A percentile compares a stretch with the other conserved stretches of the same genome.
Conservation (phyloP, 805 yeast species). For the Isabelozyma rhagii region DNA sequence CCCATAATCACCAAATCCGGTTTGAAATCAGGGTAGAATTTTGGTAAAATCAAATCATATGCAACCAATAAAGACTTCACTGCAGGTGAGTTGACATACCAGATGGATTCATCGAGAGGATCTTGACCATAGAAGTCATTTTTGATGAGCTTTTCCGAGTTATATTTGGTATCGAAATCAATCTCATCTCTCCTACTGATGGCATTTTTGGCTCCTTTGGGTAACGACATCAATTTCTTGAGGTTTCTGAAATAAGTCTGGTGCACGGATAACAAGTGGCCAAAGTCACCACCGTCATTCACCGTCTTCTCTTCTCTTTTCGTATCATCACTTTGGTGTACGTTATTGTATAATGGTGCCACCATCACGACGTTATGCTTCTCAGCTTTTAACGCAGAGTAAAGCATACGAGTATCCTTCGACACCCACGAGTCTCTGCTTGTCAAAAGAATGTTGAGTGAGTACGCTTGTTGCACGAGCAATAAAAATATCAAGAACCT, state of each 20-base stretch:
- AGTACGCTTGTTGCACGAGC: not conserved
- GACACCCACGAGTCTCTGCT: slow-evolving; percentile 38
- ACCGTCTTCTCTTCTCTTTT: slow-evolving; percentile 1
- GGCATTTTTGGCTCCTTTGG: slow-evolving; percentile 19
- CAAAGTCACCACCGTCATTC: slow-evolving; percentile 31
- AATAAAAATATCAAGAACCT: not conserved
- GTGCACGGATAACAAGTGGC: slow-evolving; percentile 27
- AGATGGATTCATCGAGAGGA: slow-evolving; percentile 25
- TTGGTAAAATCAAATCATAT: slow-evolving; percentile 22
- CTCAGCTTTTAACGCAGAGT: slow-evolving; percentile 22
- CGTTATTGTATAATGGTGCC: slow-evolving; percentile 26
- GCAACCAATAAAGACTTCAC: slow-evolving; percentile 21
- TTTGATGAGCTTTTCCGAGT: slow-evolving; percentile 1
- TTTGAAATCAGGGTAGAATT: slow-evolving; percentile 17
- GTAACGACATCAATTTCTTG: slow-evolving; percentile 5
- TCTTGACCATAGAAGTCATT: slow-evolving; percentile 28
- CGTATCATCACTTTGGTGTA: not conserved
- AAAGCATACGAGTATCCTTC: slow-evolving; percentile 27
- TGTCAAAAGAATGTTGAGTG: slow-evolving; percentile 23
- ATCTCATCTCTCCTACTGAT: slow-evolving; percentile 5
- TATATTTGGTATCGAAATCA: not conserved
- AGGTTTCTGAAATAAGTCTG: slow-evolving; percentile 25
- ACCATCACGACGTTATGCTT: slow-evolving; percentile 31
- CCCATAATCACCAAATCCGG: slow-evolving; percentile 34
- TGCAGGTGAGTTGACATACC: slow-evolving; percentile 33